Percentiles rank a stretch among this genome's conserved stretches.
Conservation (phyloP, 2,329 filamentous ascomycete genomes). For the Colletotrichum salicis region DNA sequence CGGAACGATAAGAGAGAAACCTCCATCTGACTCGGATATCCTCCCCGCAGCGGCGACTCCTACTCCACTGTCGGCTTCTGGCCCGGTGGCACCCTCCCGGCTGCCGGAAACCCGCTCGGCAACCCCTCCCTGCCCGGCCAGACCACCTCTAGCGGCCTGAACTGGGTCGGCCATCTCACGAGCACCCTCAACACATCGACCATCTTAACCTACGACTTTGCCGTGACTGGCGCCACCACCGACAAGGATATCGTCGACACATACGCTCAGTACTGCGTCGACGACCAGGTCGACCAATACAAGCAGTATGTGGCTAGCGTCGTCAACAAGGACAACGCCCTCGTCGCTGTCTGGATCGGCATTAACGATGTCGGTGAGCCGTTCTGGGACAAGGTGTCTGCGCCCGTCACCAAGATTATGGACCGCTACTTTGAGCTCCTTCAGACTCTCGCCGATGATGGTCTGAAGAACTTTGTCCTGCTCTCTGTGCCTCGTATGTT, state of each 20-base stretch:
- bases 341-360: constrained; percentile 64
- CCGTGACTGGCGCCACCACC: constrained; percentile 61
- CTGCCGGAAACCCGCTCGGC: constrained; percentile 65
- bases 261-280: constrained; percentile 60
- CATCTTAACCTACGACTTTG: constrained; percentile 60
- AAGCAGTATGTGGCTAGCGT: constrained; percentile 52
- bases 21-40: not conserved
- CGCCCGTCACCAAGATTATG: constrained; percentile 50
- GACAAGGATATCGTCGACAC: constrained; percentile 60
- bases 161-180: constrained; percentile 60
- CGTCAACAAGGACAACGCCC: constrained; percentile 45
- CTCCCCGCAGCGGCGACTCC: constrained; percentile 61
- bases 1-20: too few species aligned
- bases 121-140: constrained; percentile 65
- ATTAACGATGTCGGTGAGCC: constrained; percentile 66
- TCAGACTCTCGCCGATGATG: constrained; percentile 54
- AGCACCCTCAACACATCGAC: constrained; percentile 53
- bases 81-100: constrained; percentile 58
- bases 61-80: constrained; percentile 70
- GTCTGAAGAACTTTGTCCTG: constrained; percentile 59
- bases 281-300: constrained; percentile 62
- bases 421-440: constrained; percentile 55
- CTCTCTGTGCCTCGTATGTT: constrained; percentile 56
- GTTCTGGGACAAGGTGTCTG: constrained; percentile 48
- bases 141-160: constrained; percentile 57